Evolutionary conservation across 495 filamentous ascomycete species (phyloP).

Genomic region (Neurospora sp.): DNA sequence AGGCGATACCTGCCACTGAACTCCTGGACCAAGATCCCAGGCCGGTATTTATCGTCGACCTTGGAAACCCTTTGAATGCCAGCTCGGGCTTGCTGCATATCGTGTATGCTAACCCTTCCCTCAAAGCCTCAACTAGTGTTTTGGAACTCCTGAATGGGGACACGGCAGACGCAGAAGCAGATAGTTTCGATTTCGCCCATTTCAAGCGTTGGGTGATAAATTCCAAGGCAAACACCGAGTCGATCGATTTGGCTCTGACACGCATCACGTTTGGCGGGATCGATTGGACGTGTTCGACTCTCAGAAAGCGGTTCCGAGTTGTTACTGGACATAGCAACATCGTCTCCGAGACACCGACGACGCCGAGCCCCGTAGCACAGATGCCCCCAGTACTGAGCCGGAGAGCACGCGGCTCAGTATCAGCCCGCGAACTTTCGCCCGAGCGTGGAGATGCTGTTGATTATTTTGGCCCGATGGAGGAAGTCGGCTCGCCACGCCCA

Average conservation of each 20-base stretch:
- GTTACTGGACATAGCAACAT: constrained; percentile 38
- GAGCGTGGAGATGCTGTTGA: constrained; percentile 23
- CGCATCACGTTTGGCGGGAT: constrained; percentile 46
- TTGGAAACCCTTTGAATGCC: constrained; percentile 42
- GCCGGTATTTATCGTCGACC: constrained; percentile 59
- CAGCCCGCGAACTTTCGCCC: constrained; percentile 13
- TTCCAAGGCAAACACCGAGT: constrained; percentile 35
- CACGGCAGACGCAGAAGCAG: constrained; percentile 21
- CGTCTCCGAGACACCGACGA: constrained; percentile 19
- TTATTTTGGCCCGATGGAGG: constrained; percentile 29
- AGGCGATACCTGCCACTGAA: constrained; percentile 50
- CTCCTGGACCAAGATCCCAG: constrained; percentile 57
- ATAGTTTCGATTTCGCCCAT: constrained; percentile 33
- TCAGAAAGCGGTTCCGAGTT: constrained; percentile 52
- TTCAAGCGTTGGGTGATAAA: constrained; percentile 57
- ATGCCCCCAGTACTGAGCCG: constrained; percentile 15
- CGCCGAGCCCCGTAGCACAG: constrained; percentile 23
- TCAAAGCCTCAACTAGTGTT: constrained; percentile 38
- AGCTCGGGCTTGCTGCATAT: constrained; percentile 42
- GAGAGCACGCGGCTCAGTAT: constrained; percentile 16
- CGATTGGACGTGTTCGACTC: constrained; percentile 53
- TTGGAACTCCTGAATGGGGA: constrained; percentile 41
- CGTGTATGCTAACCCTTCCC: constrained; percentile 48
- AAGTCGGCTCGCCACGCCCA: constrained; percentile 5
- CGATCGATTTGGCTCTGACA: constrained; percentile 34